Evolutionary conservation across 768 basidiomycete species (phyloP).

Genomic region (Mycena maculata): DNA sequence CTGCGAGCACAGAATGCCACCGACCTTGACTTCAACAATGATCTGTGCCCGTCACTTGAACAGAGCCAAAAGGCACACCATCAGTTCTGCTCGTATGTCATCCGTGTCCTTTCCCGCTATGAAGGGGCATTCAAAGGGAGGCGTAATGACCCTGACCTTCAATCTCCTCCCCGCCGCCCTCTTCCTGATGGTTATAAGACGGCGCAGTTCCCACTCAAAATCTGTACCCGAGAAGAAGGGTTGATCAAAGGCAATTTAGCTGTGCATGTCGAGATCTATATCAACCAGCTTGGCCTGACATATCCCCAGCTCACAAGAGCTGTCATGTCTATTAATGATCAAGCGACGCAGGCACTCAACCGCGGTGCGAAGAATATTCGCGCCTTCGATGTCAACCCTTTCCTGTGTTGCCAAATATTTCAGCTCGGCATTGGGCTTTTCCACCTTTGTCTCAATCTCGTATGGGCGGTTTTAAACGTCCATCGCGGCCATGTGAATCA

Average conservation of each 20-base stretch:
- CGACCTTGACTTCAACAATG: background rate
- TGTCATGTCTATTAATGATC: background rate
- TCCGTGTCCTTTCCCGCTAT: background rate
- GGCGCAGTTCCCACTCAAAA: background rate
- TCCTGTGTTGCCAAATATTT: slow-evolving; percentile 37
- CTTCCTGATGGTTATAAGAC: background rate
- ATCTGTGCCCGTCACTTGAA: background rate
- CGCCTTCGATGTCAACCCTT: slow-evolving; percentile 27
- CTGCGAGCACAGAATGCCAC: background rate
- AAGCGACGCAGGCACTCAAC: slow-evolving; percentile 2
- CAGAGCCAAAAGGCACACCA: background rate
- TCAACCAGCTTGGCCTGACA: background rate
- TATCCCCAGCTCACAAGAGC: background rate
- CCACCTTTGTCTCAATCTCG: slow-evolving; percentile 48
- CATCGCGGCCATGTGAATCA: slow-evolving; percentile 43
- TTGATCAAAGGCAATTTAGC: slow-evolving; percentile 1
- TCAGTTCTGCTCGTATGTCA: background rate
- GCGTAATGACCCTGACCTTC: background rate
- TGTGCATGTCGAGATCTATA: background rate
- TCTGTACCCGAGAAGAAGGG: background rate
- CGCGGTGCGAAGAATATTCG: slow-evolving; percentile 2
- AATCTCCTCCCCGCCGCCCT: background rate
- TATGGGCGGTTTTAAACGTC: slow-evolving; percentile 44
- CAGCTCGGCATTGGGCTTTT: slow-evolving; percentile 45
- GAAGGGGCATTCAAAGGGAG: background rate